A percentile compares a stretch with the other conserved stretches of the same genome.
Evolutionary conservation across 2,329 filamentous ascomycete genomes (phyloP).

Genomic region (Aphanoascus verrucosus): DNA sequence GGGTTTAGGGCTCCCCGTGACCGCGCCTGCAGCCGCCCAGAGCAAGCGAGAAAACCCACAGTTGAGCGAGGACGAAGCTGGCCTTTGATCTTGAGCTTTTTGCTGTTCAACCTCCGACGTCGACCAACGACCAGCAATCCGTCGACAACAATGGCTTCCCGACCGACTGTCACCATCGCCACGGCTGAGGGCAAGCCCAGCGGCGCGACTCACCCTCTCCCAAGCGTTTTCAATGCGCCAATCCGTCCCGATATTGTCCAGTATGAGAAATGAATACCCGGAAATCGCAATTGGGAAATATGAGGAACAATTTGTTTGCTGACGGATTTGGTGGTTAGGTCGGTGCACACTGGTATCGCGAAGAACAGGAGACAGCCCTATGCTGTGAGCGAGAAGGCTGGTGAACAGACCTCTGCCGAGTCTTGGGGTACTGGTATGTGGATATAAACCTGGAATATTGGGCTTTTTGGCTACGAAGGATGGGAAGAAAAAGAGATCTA

Average conservation of each 20-base stretch:
- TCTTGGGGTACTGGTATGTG: constrained; percentile 97
- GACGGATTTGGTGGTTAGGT: constrained; percentile 35
- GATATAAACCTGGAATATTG: constrained; percentile 20
- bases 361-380: constrained; percentile 99
- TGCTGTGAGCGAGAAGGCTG: constrained; percentile 99
- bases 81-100: constrained; percentile 21
- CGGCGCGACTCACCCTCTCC: constrained; percentile 81
- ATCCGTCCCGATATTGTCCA: constrained; percentile 99
- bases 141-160: constrained; percentile 65
- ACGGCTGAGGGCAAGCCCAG: constrained; percentile 88
- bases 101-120: constrained; percentile 16
- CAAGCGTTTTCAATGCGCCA: constrained; percentile 91
- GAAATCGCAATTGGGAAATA: constrained; percentile 8
- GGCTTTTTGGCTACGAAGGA: constrained; percentile 9
- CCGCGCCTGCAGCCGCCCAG: constrained; percentile 16
- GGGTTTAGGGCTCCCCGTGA: constrained; percentile 29
- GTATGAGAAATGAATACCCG: constrained; percentile 43
- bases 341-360: constrained; percentile 93
- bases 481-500: constrained; percentile 12
- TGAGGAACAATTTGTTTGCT: constrained; percentile 18
- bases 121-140: constrained; percentile 25
- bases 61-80: constrained; percentile 9
- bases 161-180: constrained; percentile 96
- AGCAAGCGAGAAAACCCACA: constrained; percentile 38
- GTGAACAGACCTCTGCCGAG: constrained; percentile 99